These are phyloP conservation scores for Pleurotus tuoliensis DNA, from an alignment of 768 basidiomycete genomes.

Conservation along the genomic window DNA sequence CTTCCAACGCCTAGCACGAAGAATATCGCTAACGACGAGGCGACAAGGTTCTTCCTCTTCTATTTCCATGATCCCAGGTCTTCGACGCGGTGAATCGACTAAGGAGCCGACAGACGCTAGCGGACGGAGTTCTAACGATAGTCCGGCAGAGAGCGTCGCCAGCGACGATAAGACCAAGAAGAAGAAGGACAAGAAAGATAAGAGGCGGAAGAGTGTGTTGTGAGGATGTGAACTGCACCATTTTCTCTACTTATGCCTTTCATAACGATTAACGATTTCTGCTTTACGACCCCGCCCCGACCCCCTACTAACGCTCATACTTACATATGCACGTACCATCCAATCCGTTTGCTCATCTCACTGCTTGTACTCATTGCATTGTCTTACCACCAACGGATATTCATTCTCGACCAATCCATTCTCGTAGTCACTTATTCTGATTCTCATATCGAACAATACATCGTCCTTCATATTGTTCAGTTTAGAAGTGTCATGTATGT, in stretches of 20 bases:
- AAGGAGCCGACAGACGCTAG: conserved; percentile 41
- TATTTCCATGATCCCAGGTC: conserved; percentile 43
- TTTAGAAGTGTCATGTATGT: background rate
- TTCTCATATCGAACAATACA: no score
- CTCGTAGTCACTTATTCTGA: background rate
- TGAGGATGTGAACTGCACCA: conserved; percentile 15
- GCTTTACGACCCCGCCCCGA: conserved; percentile 8
- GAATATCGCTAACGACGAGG: conserved; percentile 63
- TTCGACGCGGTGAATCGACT: conserved; percentile 48
- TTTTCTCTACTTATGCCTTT: background rate
- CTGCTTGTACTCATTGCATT: conserved; percentile 6
- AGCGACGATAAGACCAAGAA: conserved; percentile 47
- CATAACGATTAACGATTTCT: conserved; percentile 16
- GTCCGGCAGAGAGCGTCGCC: conserved; percentile 51
- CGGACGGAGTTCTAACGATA: conserved; percentile 44
- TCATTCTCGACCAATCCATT: background rate
- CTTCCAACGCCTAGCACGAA: conserved; percentile 75
- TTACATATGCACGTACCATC: conserved; percentile 3
- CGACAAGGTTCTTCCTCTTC: conserved; percentile 51
- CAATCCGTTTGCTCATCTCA: background rate
- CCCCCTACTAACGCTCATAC: conserved; percentile 17
- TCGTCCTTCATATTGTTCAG: no score
- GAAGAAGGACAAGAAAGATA: conserved; percentile 59
- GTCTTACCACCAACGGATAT: background rate
- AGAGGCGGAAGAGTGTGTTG: conserved; percentile 61